Percentiles rank a stretch among this genome's conserved stretches.
phyloP scores from a whole-genome alignment of 1,139 yeast species.

The Zygoascus meyerae region DNA sequence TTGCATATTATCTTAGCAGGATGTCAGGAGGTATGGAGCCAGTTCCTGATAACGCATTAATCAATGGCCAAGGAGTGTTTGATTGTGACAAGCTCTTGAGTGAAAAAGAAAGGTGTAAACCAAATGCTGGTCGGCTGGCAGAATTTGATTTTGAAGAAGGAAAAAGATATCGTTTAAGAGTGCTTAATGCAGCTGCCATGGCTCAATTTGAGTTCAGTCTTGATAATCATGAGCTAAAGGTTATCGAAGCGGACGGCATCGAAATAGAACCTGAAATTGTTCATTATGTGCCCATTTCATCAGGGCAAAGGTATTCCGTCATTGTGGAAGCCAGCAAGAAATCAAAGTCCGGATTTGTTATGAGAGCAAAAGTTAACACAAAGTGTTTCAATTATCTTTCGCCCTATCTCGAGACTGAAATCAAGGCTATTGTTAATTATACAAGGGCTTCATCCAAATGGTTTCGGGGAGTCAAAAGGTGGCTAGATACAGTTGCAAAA shows the following conservation, averaged over 20 bases:
- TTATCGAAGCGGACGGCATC: slow-evolving; percentile 71
- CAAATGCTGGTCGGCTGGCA: slow-evolving; percentile 12
- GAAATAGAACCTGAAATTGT: slow-evolving; percentile 52
- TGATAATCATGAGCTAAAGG: slow-evolving; percentile 47
- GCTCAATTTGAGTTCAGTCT: slow-evolving; percentile 28
- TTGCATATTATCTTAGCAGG: slow-evolving; percentile 49
- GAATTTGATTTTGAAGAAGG: slow-evolving; percentile 14
- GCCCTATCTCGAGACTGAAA: slow-evolving; percentile 19
- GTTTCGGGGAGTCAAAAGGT: background rate
- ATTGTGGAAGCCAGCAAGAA: slow-evolving; percentile 39
- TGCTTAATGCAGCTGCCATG: slow-evolving; percentile 31
- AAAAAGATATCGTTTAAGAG: slow-evolving; percentile 25
- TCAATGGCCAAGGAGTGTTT: slow-evolving; percentile 26
- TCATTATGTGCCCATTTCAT: slow-evolving; percentile 54
- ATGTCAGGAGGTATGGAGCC: slow-evolving; percentile 93
- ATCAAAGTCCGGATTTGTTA: slow-evolving; percentile 9
- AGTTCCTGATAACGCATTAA: slow-evolving; percentile 58
- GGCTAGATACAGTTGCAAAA: background rate
- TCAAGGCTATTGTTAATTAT: slow-evolving; percentile 17
- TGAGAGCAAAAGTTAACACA: slow-evolving; percentile 23
- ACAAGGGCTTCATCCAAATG: slow-evolving; percentile 18
- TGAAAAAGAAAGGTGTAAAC: slow-evolving; percentile 35
- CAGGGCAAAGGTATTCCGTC: slow-evolving; percentile 72
- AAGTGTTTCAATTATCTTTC: slow-evolving; percentile 22
- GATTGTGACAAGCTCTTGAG: slow-evolving; percentile 17